phyloP scores from a whole-genome alignment of 305 asterid species.

The Salvia sclarea region DNA sequence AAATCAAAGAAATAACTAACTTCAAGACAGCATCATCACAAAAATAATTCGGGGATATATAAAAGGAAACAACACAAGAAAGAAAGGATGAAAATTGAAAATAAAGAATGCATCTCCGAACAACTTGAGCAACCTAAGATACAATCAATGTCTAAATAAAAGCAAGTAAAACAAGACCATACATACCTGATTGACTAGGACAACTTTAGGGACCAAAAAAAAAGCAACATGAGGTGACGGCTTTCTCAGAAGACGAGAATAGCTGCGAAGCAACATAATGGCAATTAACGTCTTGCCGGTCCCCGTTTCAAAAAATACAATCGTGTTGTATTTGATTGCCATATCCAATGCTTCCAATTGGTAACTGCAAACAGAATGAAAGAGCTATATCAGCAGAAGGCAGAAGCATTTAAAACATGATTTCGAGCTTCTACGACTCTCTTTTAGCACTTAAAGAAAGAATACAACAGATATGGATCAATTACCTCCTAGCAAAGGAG shows the following conservation, averaged over 20 bases:
- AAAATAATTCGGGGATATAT: not conserved
- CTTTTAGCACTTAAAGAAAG: not conserved
- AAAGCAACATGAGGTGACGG: slow-evolving; percentile 64
- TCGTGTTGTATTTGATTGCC: slow-evolving; percentile 66
- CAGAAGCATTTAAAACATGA: not conserved
- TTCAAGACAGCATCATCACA: not conserved
- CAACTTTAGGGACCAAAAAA: slow-evolving; percentile 84
- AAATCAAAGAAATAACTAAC: slow-evolving; percentile 29
- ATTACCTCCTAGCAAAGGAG: slow-evolving; percentile 57
- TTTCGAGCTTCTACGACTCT: not conserved
- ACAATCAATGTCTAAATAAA: not conserved
- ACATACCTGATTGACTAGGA: slow-evolving; percentile 70
- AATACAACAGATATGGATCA: slow-evolving; percentile 3
- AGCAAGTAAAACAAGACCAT: not conserved
- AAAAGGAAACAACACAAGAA: not conserved
- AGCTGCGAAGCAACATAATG: slow-evolving; percentile 77
- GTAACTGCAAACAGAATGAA: slow-evolving; percentile 50
- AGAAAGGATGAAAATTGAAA: not conserved
- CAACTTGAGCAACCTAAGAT: not conserved
- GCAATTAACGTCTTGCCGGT: slow-evolving; percentile 85
- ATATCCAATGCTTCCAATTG: slow-evolving; percentile 76
- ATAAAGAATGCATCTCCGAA: not conserved
- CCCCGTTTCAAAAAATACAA: slow-evolving; percentile 81
- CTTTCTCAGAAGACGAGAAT: slow-evolving; percentile 55
- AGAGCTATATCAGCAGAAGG: not conserved